phyloP scores from a whole-genome alignment of 345 rosid genomes.

The Mallotus nudiflorus region DNA sequence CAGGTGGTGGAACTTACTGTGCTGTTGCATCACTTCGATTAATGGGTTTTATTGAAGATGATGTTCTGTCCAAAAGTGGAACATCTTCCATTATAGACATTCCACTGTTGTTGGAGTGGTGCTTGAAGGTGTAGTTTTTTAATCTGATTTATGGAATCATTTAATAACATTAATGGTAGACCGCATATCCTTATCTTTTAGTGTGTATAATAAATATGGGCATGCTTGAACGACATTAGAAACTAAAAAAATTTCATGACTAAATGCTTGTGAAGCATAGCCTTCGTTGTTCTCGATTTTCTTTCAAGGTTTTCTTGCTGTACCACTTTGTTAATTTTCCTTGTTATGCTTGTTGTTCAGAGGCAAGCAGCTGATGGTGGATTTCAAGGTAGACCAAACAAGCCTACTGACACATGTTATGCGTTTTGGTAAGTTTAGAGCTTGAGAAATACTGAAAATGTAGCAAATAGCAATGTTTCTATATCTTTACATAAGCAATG shows the following conservation, averaged over 20 bases:
- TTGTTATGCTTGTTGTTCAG: slow-evolving; percentile 37
- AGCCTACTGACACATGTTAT: slow-evolving; percentile 91
- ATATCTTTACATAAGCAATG: slow-evolving; percentile 12
- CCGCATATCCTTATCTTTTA: slow-evolving; percentile 1
- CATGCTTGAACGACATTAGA: background rate
- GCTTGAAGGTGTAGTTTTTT: slow-evolving; percentile 55
- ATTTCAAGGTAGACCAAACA: slow-evolving; percentile 88
- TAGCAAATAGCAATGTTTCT: slow-evolving; percentile 8
- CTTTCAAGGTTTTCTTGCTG: slow-evolving; percentile 9
- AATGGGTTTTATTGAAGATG: slow-evolving; percentile 79
- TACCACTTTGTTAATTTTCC: background rate
- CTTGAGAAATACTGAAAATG: background rate
- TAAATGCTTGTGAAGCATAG: slow-evolving; percentile 6
- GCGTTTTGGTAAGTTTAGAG: slow-evolving; percentile 75
- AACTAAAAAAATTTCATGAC: slow-evolving; percentile 2
- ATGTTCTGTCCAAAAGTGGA: slow-evolving; percentile 45
- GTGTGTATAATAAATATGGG: slow-evolving; percentile 11
- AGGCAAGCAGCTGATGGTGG: slow-evolving; percentile 89
- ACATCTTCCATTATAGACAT: slow-evolving; percentile 47
- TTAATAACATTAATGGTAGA: background rate
- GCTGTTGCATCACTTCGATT: slow-evolving; percentile 83
- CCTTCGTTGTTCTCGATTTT: background rate
- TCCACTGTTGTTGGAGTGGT: slow-evolving; percentile 66
- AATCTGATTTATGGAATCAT: slow-evolving; percentile 15
- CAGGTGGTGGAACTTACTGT: slow-evolving; percentile 97